Evolutionary conservation across 208 protist genomes (phyloP).

Genomic region (Crithidia thermophila): DNA sequence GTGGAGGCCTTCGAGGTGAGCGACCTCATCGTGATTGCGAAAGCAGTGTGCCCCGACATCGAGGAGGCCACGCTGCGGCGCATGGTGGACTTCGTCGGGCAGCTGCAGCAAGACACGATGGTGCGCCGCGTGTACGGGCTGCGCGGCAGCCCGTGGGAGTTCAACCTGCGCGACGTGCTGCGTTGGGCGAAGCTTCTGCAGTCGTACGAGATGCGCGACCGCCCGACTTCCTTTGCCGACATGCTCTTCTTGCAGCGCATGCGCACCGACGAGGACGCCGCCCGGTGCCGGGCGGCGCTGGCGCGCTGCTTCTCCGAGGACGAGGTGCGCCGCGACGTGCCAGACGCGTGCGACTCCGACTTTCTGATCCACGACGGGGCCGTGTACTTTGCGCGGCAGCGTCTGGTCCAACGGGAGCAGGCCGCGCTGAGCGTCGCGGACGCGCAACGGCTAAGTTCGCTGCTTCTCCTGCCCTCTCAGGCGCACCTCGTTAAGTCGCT

Average conservation of each 20-base stretch:
- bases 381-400: slow-evolving; percentile 61
- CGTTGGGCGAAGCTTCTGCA: slow-evolving; percentile 97
- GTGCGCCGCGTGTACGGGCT: slow-evolving; percentile 75
- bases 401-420: slow-evolving; percentile 27
- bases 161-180: slow-evolving; percentile 99
- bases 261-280: slow-evolving; percentile 76
- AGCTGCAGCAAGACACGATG: slow-evolving; percentile 92
- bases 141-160: slow-evolving; percentile 98
- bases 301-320: slow-evolving; percentile 48
- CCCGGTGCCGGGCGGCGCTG: slow-evolving; percentile 43
- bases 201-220: slow-evolving; percentile 42
- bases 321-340: slow-evolving; percentile 26
- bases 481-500: slow-evolving; percentile 76
- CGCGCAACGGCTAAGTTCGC: slow-evolving; percentile 23
- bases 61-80: slow-evolving; percentile 53
- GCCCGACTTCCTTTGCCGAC: slow-evolving; percentile 68
- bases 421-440: slow-evolving; percentile 13
- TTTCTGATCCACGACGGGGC: slow-evolving; percentile 67
- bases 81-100: slow-evolving; percentile 97
- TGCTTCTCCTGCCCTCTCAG: slow-evolving; percentile 79
- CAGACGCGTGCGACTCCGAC: slow-evolving; percentile 45
- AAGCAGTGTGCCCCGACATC: slow-evolving; percentile 83
- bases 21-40: slow-evolving; percentile 90
- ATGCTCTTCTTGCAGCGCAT: slow-evolving; percentile 90
- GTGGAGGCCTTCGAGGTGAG: slow-evolving; percentile 88